Base-by-base conservation (phyloP, 257 asterid genomes). In the Fraxinus cuspidata region DNA sequence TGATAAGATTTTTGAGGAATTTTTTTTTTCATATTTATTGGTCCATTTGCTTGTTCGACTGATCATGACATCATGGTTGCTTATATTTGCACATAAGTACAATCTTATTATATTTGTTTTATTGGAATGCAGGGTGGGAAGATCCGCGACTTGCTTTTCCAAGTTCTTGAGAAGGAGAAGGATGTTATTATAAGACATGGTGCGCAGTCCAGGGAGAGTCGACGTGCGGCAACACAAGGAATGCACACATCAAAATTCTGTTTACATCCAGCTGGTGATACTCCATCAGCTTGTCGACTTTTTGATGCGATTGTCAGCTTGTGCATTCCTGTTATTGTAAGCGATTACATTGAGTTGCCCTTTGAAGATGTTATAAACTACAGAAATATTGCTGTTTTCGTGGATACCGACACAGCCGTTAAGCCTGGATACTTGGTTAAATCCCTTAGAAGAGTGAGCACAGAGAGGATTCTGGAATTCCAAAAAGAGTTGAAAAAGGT, bases 251-350 rank as follows among this genome's bases (percentile, higher is more conserved):
- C 98, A 42, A 93, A 80, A 79, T 93, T 93, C 84, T 96, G 99
- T 77, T 83, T 96, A 77, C 99, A 96, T 87, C 99, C 99, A 38
- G 99, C 99, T 80, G 99, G 99, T 21, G 99, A 96, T 85, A 93
- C 99, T 84, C 99, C 98, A 81, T 96, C 98, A 74, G 98, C 99
- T 83, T 96, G 99, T 81, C 87, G 99, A 72, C 97, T 96, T 73
- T 96, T 93, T 87, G 98, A 96, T 84, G 98, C 99, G 73, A 90
- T 96, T 58, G 96, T 93, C 86, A 96, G 99, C 86, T 86, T 92
- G 85, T 96, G 98, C 64, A 84, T 92, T 70, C 99, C 99, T n/a
- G 98, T 93, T 27, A 90, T 96, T 31, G 90, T 93, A 74, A 96
- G 99, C 3, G 97, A 96, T 83, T 86, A 83, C 81, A 87, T 96